Conservation (phyloP, 1,284 basidiomycete genomes). For the Fomitopsis palustris region DNA sequence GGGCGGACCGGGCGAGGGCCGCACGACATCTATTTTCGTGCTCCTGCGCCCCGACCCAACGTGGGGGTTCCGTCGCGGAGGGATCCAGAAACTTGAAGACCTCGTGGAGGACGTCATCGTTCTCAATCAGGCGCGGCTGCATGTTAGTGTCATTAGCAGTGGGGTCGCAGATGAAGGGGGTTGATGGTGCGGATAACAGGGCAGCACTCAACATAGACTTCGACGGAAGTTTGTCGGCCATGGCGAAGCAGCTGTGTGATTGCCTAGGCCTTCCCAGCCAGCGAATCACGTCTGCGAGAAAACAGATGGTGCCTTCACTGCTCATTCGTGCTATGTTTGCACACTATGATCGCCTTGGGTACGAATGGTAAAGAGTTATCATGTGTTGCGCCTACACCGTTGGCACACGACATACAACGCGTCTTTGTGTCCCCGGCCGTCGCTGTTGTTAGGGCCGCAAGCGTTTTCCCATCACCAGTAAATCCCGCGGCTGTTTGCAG, state of each 20-base stretch:
- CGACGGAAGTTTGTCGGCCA: background rate
- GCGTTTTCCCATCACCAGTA: too few relatives aligned
- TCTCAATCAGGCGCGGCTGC: slow-evolving; percentile 1
- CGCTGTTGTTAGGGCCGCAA: too few relatives aligned
- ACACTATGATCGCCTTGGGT: background rate
- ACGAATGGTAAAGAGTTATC: too few relatives aligned
- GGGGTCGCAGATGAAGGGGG: background rate
- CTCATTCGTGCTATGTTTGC: background rate
- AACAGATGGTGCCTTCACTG: background rate
- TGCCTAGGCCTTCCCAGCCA: background rate
- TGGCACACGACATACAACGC: too few relatives aligned
- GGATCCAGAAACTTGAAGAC: slow-evolving; percentile 3
- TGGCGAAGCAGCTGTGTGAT: background rate
- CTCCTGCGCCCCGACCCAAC: background rate
- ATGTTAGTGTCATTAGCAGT: background rate
- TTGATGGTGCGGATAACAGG: background rate
- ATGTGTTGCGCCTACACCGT: too few relatives aligned
- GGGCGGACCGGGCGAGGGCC: background rate
- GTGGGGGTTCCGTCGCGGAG: background rate
- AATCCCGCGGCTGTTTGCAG: too few relatives aligned
- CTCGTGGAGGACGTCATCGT: slow-evolving; percentile 3
- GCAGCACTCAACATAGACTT: background rate
- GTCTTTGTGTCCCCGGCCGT: too few relatives aligned
- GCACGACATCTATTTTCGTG: background rate
- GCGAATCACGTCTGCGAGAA: background rate